phyloP scores from a whole-genome alignment of 148 eudicot species.

The Camellia japonica region DNA sequence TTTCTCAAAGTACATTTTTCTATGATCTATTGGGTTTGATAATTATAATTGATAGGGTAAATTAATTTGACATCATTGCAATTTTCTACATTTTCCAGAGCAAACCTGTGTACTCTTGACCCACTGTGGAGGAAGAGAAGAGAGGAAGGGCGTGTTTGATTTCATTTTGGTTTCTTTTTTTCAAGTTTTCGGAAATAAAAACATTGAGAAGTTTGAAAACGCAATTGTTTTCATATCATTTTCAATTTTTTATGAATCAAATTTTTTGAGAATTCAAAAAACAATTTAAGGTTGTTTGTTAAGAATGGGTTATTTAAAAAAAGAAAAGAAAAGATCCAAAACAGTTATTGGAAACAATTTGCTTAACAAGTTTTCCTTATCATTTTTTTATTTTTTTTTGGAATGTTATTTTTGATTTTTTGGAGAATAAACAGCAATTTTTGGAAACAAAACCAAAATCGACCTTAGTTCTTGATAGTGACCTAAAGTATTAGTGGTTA shows the following conservation, averaged over 20 bases:
- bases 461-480: not conserved
- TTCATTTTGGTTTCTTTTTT: no score
- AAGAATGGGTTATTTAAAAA: not conserved
- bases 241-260: no score
- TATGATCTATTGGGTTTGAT: not conserved
- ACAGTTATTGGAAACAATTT: not conserved
- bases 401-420: no score
- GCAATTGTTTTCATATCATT: no score
- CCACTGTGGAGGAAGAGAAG: not conserved
- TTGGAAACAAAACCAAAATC: not conserved
- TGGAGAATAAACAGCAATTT: not conserved
- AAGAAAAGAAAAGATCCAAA: not conserved
- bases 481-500: not conserved
- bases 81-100: not conserved
- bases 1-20: not conserved
- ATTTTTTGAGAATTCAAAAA: no score
- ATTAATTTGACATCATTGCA: not conserved
- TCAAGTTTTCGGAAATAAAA: no score
- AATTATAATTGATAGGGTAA: not conserved
- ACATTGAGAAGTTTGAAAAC: no score
- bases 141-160: not conserved
- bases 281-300: not conserved
- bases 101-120: not conserved
- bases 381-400: not conserved
- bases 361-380: not conserved